These are phyloP conservation scores for Candida buenavistaensis DNA, from an alignment of 1,139 yeast genomes.

Conservation along the genomic window DNA sequence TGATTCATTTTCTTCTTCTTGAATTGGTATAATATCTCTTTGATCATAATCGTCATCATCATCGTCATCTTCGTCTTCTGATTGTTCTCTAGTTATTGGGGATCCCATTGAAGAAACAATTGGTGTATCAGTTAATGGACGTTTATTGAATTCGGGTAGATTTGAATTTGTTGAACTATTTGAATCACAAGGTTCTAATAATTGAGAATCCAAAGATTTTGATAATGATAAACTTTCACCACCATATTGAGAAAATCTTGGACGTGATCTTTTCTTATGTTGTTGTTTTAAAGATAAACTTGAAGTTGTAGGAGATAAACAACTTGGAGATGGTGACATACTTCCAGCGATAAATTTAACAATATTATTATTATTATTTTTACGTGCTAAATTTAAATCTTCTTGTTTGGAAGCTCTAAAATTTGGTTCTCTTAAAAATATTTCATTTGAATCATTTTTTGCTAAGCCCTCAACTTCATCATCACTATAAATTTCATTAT, in stretches of 20 bases:
- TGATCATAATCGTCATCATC: slow-evolving; percentile 10
- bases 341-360: slow-evolving; percentile 11
- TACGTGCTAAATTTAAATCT: neutral
- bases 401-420: slow-evolving; percentile 5
- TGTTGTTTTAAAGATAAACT: slow-evolving; percentile 2
- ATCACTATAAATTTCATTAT: slow-evolving; percentile 8
- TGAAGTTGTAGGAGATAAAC: slow-evolving; percentile 13
- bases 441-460: slow-evolving; percentile 7
- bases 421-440: slow-evolving; percentile 12
- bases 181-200: slow-evolving; percentile 20
- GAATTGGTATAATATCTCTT: slow-evolving; percentile 4
- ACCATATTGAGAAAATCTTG: slow-evolving; percentile 11
- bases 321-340: slow-evolving; percentile 14
- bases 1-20: slow-evolving; percentile 8
- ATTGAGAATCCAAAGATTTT: slow-evolving; percentile 32
- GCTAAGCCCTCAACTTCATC: slow-evolving; percentile 4
- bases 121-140: slow-evolving; percentile 75
- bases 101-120: slow-evolving; percentile 56
- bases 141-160: slow-evolving; percentile 62
- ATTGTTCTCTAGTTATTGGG: slow-evolving; percentile 42
- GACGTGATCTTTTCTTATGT: slow-evolving; percentile 4
- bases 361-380: too few species aligned
- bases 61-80: slow-evolving; percentile 24
- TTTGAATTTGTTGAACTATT: slow-evolving; percentile 16
- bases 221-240: slow-evolving; percentile 23